Conservation (phyloP, 1,139 yeast species). For the Geotrichum fermentans region DNA sequence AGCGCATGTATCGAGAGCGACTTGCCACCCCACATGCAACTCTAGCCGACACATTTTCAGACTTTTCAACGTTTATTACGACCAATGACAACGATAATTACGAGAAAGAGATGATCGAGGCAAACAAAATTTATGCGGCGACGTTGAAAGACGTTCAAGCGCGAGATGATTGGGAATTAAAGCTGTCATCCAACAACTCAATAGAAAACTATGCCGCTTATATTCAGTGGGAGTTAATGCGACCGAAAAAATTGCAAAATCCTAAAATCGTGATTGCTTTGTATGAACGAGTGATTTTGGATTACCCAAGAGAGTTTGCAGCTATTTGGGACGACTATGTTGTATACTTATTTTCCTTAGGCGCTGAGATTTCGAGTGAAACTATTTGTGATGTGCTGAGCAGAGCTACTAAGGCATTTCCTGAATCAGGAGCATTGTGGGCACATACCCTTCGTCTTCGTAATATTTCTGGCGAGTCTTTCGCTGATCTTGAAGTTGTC, state of each 20-base stretch:
- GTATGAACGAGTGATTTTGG: constrained; percentile 29
- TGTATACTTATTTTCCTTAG: constrained; percentile 20
- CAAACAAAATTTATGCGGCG: constrained; percentile 38
- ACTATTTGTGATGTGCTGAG: constrained; percentile 22
- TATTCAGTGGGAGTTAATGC: constrained; percentile 30
- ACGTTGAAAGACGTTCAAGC: constrained; percentile 33
- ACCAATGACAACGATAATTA: constrained; percentile 35
- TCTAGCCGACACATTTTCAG: constrained; percentile 43
- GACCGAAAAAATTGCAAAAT: constrained; percentile 23
- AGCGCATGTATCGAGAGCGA: constrained; percentile 38
- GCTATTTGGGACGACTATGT: constrained; percentile 35
- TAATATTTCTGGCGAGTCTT: constrained; percentile 20
- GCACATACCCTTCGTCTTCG: constrained; percentile 26
- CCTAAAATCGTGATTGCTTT: constrained; percentile 22
- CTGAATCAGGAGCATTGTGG: constrained; percentile 31
- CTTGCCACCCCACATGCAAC: constrained; percentile 44
- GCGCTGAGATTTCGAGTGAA: constrained; percentile 1
- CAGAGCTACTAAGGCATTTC: constrained; percentile 29
- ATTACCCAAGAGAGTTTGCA: constrained; percentile 22
- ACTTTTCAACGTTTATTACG: constrained; percentile 46
- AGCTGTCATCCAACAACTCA: constrained; percentile 21
- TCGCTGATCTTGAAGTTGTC: constrained; percentile 17
- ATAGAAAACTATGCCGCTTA: constrained; percentile 33
- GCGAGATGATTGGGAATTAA: constrained; percentile 27
- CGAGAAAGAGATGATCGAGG: constrained; percentile 41